Base-by-base conservation (phyloP, 2,329 filamentous ascomycete species). In the Neopestalotiopsis rosae region DNA sequence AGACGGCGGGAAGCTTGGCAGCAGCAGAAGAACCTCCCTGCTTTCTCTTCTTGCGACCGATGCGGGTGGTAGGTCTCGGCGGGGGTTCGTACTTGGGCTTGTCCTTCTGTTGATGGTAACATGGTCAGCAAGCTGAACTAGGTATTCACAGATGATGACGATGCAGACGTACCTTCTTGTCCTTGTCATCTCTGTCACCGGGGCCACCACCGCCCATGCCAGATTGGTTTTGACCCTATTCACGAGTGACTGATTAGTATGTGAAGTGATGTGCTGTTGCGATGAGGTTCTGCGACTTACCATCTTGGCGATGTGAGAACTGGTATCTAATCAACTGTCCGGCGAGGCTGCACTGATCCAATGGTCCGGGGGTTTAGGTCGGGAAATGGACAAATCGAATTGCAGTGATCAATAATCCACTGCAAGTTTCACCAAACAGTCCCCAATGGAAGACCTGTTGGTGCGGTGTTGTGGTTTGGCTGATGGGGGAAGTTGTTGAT, bases 11-110 rank as follows among this genome's bases (percentile, higher is more conserved):
- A 32, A 99, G 91, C 85, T 99, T 99, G 69, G 95, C 94, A 20
- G 96, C 94, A 65, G 96, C 95, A 82, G 95, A 98, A 72, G 94
- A 94, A 66, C 96, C 96, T 70, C 92, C 94, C 64, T 90, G 89
- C 91, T 94, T 98, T 89, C 95, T 95, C 93, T 99, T 99, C 92
- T 97, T 98, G 79, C 95, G 94, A 71, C 96, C 96, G 80, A 99
- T 92, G 81, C 96, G 94, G 74, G 96, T 98, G 71, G 96, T 99
- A 72, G 96, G 96, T 78, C 95, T 92, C 82, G 96, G 96, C 75
- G 96, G 96, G 73, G 96, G 96, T 84, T 99, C 96, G 87, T 99
- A 99, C 92, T 97, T 98, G 80, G 96, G 96, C 91, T 99, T 99
- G 72, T 99, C 95, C 89, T 99, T 98, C 95, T 97, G 78, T 75